Evolutionary conservation across 2,329 filamentous ascomycete species (phyloP), one percentile per base, ranked within the genome.

Genomic region (Colletotrichum tropicicola): DNA sequence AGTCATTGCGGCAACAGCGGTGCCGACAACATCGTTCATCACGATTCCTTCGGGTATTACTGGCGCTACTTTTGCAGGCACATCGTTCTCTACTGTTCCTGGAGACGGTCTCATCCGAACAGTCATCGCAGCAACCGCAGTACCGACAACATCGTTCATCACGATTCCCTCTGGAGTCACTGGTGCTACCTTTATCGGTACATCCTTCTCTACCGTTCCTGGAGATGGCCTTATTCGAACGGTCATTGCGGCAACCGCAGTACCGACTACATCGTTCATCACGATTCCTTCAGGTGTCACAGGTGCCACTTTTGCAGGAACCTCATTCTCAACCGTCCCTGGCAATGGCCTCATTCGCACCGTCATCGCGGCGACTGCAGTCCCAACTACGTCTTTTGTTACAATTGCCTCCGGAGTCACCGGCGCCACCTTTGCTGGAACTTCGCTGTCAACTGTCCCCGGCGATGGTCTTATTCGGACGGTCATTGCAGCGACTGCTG

Each of bases 361-460:
- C 5, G 37, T 59, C 2, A 10, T 59, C 6, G 47, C 39, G 2
- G n/a, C 44, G 23, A 59, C 57, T 6, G 57, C 57, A 5, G 19
- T 59, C 17, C 57, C 57, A 5, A 45, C 28, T 2, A 52, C 47
- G 5, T 25, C 47, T 1, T 45, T 44, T 15, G 23, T 35, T 19
- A 61, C 58, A 3, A 2, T 61, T 21, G 12, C 41, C 1, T 47
- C 58, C 6, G 49, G 41, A 13, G 32, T 61, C 5, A 41, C 51
- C 12, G 58, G 58, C 27, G 41, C 44, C 10, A 21, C 54, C 0
- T 63, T 65, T 12, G 17, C 30, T 12, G 61, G 61, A 4, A 55
- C 25, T 4, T 55, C 48, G 3, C 3, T 37, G 0, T 9, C 19
- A 7, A 65, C 61, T n/a, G 43, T 54, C 10, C 3, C 48, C 1